These are phyloP conservation scores for Zygoascus meyerae DNA, from an alignment of 1,139 yeast genomes.

Conservation along the genomic window DNA sequence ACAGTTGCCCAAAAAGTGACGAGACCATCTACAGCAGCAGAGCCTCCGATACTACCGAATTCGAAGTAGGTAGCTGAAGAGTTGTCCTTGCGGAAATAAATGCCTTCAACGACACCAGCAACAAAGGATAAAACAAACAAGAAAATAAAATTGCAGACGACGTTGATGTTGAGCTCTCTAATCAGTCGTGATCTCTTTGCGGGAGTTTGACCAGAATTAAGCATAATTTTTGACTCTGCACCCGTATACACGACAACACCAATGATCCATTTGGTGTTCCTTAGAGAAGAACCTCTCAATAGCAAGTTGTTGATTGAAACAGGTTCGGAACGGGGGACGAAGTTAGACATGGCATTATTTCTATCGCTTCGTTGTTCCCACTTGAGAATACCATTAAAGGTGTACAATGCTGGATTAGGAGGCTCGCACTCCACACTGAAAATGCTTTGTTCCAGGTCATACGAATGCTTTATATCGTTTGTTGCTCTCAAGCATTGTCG, in stretches of 20 bases:
- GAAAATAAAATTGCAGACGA: slow-evolving; percentile 66
- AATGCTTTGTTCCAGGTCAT: slow-evolving; percentile 63
- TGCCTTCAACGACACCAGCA: slow-evolving; percentile 78
- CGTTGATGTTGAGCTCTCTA: slow-evolving; percentile 76
- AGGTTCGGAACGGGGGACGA: slow-evolving; percentile 44
- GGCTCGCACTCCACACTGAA: slow-evolving; percentile 89
- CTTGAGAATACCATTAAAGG: slow-evolving; percentile 72
- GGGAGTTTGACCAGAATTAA: slow-evolving; percentile 90
- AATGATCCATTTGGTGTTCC: slow-evolving; percentile 93
- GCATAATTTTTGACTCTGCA: slow-evolving; percentile 83
- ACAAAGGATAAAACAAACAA: slow-evolving; percentile 74
- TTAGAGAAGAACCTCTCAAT: slow-evolving; percentile 80
- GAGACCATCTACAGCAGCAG: slow-evolving; percentile 73
- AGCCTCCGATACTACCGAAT: slow-evolving; percentile 53
- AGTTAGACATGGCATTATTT: slow-evolving; percentile 8
- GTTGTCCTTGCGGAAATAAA: slow-evolving; percentile 49
- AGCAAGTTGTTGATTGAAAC: slow-evolving; percentile 70
- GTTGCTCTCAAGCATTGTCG: slow-evolving; percentile 70
- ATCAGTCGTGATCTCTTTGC: slow-evolving; percentile 80
- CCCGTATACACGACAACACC: slow-evolving; percentile 92
- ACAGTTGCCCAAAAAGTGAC: slow-evolving; percentile 84
- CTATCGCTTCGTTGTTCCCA: slow-evolving; percentile 37
- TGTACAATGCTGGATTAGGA: slow-evolving; percentile 76
- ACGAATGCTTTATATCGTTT: slow-evolving; percentile 53
- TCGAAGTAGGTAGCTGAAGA: slow-evolving; percentile 69